Base-by-base conservation (phyloP, 2,329 filamentous ascomycete species). In the Fusarium poae region DNA sequence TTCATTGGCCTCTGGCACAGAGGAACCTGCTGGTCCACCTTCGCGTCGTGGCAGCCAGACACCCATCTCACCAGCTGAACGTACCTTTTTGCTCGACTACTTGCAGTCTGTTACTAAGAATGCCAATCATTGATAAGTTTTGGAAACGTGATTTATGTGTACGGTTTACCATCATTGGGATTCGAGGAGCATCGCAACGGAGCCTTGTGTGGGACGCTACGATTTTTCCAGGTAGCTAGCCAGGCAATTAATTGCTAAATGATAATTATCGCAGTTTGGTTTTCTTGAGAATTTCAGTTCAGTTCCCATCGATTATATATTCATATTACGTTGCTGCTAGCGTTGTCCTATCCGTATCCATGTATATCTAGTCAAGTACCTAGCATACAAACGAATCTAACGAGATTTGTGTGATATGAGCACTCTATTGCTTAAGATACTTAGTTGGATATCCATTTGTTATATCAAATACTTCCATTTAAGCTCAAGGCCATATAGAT, bases 1-100 rank as follows among this genome's bases (percentile, higher is more conserved):
- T 5, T 84, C 84, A n/a, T 72, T 84, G 53, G 79, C 80, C 13
- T 82, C 83, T 53, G 78, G 77, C 12, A 75, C 72, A 29, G 79
- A 78, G 15, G 80, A 81, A 23, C 39, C 60, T 50, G 65, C 30
- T 25, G 53, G 57, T 43, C 60, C 71, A 3, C 77, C 70, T 25
- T 80, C 80, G 37, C 79, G 83, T 40, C 81, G 84, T 13, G 82
- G 82, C 20, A 86, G 83, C 65, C 82, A 85, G 73, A 83, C 83
- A 32, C 82, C 86, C 15, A 88, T 89, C 44, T 91, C 90, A 6
- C 87, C 91, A 0, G 90, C 88, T 1, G 90, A 96, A 71, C 90
- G 92, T 75, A 89, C 85, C 18, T 96, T 96, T 73, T 80, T 97
- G 75, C 82, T 96, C 52, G 90, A 87, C 12, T 96, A 93, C 75